Base-by-base conservation (phyloP, 2,329 filamentous ascomycete genomes). In the Dactylellina haptotyla region DNA sequence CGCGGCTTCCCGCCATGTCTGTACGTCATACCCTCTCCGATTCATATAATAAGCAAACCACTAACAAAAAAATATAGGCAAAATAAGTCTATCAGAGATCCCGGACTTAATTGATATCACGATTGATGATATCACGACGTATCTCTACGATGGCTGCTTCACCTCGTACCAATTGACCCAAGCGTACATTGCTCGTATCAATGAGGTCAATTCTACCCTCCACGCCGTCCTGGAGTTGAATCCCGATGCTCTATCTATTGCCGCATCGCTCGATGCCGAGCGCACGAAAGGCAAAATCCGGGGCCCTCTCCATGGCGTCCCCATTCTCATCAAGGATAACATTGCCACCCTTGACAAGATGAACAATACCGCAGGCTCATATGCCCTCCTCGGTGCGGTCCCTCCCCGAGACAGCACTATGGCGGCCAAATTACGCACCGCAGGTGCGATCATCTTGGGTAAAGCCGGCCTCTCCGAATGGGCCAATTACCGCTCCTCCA, bases 381-480 rank as follows among this genome's bases (percentile, higher is more conserved):
- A 84, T 74, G 85, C 87, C 1, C 82, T 91, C 0, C 77, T 88
- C 0, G 87, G 87, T 0, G 84, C 88, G 5, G 85, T 83, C 75
- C 83, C 87, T 0, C 82, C 84, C 6, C 78, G 81, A 25, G 89
- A 90, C 76, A 84, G 85, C 9, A 87, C 48, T 9, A 81, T 90
- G 1, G 87, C 84, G 2, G 80, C 82, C 10, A 89, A 88, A 77
- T 82, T 91, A 3, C 83, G 87, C 58, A 81, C 84, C 63, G 86
- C 86, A 1, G 88, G 88, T 1, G 86, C 84, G 1, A 82, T 91
- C 41, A 85, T 91, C 45, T 82, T 91, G 0, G 89, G 89, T 50
- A 90, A 91, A 80, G 82, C 87, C 0, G 88, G 87, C 64, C 78
- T 90, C 28, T 87, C 84, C 0, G 85, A 90, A 78, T 90, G 88